Evolutionary conservation across 2,329 filamentous ascomycete genomes (phyloP).

Genomic region (Trichoderma endophyticum): DNA sequence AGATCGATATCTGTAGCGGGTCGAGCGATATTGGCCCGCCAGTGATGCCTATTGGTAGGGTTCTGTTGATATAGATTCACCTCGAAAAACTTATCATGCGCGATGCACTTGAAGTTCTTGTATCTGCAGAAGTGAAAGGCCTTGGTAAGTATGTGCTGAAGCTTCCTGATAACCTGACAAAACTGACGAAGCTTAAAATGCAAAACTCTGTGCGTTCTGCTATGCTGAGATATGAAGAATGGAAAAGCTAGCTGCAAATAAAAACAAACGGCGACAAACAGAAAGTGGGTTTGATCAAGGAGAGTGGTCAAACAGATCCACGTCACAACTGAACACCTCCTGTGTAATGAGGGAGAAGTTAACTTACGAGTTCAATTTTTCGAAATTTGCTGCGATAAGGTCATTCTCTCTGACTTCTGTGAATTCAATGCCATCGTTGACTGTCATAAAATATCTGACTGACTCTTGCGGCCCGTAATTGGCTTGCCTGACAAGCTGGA

Average conservation of each 20-base stretch:
- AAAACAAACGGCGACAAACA: too few relatives aligned
- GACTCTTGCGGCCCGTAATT: not conserved
- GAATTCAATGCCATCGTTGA: not conserved
- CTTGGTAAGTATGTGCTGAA: not conserved
- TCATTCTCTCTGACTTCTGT: not conserved
- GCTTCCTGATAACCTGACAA: not conserved
- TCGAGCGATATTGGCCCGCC: not conserved
- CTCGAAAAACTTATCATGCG: not conserved
- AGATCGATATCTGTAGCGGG: not conserved
- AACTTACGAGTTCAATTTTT: not conserved
- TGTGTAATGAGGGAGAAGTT: not conserved
- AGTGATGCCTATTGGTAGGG: not conserved
- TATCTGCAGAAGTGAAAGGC: not conserved
- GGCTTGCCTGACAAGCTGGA: not conserved
- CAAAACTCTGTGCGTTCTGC: too few relatives aligned
- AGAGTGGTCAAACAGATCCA: too few relatives aligned
- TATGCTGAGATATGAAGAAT: too few relatives aligned
- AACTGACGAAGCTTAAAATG: too few relatives aligned
- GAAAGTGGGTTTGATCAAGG: too few relatives aligned
- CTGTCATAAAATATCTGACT: not conserved
- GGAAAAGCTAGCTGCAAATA: too few relatives aligned
- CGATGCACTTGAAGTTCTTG: not conserved
- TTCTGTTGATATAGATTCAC: not conserved
- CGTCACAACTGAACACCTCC: too few relatives aligned
- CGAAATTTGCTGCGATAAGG: not conserved